Base-by-base conservation (phyloP, 1,284 basidiomycete genomes). In the Ceratobasidium papillatum region DNA sequence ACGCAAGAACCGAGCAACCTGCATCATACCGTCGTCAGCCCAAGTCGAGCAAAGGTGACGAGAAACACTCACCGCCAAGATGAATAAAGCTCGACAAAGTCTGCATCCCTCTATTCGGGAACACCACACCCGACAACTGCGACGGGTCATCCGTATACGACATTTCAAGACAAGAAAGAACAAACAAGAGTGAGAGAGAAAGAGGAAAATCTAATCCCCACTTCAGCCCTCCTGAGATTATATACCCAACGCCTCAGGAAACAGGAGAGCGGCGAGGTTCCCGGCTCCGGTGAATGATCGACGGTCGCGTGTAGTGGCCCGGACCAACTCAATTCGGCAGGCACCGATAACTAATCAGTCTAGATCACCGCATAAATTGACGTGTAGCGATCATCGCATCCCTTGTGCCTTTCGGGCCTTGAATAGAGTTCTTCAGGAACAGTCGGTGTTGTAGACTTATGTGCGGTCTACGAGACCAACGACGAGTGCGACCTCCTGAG, bases 1-100 rank as follows among this genome's bases (percentile, higher is more conserved):
- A 79, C 2, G 81, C 75, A 30, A 83, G 52, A 4, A 79, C 68
- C 30, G 82, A 81, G 3, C 80, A 78, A 22, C 83, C 83, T 83
- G 71, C 54, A 25, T 4, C 19, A 17, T 22, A 22, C 19, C 34
- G 34, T 59, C 19, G 38, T 54, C 22, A 30, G 30, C 25, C n/a
- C 3, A 19, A 19, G 27, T 9, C 14, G 12, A 22, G n/a, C 32
- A 8, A 34, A 59, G 17, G 17, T 27, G 62, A 66, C 17, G 36
- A 41, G 32, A n/a, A 54, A 27, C 34, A 45, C 63, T 47, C 27
- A 75, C 82, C 81, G n/a, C 80, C 36, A 7, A 81, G 71, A 56
- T 81, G 79, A 14, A 82, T 76, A 51, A 80, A 34, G 27, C 73
- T 77, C 58, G 80, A 80, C 34, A 81, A 74, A 7, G 81, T 74